Base-by-base conservation (phyloP, 2,329 filamentous ascomycete species). In the Ophiosphaerella herpotricha region DNA sequence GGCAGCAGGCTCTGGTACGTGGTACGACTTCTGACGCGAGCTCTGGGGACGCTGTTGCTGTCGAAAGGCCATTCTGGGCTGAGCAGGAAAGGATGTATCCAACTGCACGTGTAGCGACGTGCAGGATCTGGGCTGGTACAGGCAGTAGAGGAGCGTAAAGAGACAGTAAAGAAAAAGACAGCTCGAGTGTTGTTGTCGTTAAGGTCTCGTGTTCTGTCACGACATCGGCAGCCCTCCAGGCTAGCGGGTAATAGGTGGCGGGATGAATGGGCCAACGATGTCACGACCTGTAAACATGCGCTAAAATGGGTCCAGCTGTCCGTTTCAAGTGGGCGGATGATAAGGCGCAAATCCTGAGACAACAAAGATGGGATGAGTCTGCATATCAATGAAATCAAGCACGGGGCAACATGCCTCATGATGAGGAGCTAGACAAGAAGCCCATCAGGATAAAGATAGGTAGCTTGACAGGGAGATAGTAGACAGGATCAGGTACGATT, bases 11-110 rank as follows among this genome's bases (percentile, higher is more conserved):
- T 66, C 61, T 31, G 66, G 61, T 37, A 60, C 52, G 37, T 68
- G 66, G 58, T 68, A 71, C 13, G 72, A 72, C 24, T 68, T 51
- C 50, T 69, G 69, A 12, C 70, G 67, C 40, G 68, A 60, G 40
- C 62, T 58, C 52, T 65, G 69, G 33, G 70, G 72, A 7, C 71
- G 65, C 36, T 72, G 70, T 47, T 73, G 71, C 57, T 74, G 72
- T 46, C 67, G 63, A 46, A 74, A 74, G 24, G 72, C 72, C 72
- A 74, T 74, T n/a, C 16, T 54, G 38, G 32, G 33, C 38, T 40
- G 36, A 52, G 41, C 7, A 11, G 26, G 26, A 29, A 29, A 11
- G 26, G 26, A 5, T 3, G 26, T 11, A 11, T 29, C 26, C 26
- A 29, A 5, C 6, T 29, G 26, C 26, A 29, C 26, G 6, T 29